phyloP scores from a whole-genome alignment of 2,329 filamentous ascomycete genomes.

The Penicillium sclerotiorum region DNA sequence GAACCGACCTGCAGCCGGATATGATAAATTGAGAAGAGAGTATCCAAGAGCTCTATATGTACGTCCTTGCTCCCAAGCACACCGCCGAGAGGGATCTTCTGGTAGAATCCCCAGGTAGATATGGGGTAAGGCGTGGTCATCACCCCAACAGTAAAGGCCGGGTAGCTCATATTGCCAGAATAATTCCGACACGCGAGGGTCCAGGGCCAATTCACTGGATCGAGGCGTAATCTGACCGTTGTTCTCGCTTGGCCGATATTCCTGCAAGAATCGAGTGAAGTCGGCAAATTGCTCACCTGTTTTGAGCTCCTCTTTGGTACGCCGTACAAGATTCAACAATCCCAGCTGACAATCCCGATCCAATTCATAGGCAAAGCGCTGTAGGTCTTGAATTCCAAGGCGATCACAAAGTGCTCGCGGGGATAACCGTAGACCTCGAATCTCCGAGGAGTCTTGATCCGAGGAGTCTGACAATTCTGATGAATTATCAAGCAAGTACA shows the following conservation, averaged over 20 bases:
- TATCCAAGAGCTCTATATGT: conserved; percentile 58
- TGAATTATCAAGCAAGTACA: conserved; percentile 47
- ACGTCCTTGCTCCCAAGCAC: conserved; percentile 60
- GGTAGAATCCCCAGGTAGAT: conserved; percentile 69
- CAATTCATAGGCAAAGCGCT: conserved; percentile 45
- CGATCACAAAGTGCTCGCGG: conserved; percentile 33
- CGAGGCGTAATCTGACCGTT: neutral
- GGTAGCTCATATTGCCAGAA: conserved; percentile 46
- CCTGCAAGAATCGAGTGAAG: conserved; percentile 37
- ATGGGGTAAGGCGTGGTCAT: too few species aligned
- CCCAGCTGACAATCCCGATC: conserved; percentile 31
- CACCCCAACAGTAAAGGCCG: conserved; percentile 17
- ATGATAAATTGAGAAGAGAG: conserved; percentile 50
- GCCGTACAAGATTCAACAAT: conserved; percentile 35
- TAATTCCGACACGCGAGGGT: conserved; percentile 56
- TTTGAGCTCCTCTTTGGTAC: conserved; percentile 28
- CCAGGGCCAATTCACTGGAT: conserved; percentile 30
- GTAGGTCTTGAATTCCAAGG: conserved; percentile 38
- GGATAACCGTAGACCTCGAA: conserved; percentile 44
- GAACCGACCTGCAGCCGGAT: conserved; percentile 25
- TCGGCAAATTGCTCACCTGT: conserved; percentile 16
- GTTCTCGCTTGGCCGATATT: conserved; percentile 31
- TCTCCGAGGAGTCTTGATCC: conserved; percentile 16
- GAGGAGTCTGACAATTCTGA: too few species aligned
- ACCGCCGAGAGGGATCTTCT: conserved; percentile 58